Percentiles rank a stretch among this genome's conserved stretches.
Evolutionary conservation across 2,329 filamentous ascomycete species (phyloP).

Genomic region (Aphanocladium album): DNA sequence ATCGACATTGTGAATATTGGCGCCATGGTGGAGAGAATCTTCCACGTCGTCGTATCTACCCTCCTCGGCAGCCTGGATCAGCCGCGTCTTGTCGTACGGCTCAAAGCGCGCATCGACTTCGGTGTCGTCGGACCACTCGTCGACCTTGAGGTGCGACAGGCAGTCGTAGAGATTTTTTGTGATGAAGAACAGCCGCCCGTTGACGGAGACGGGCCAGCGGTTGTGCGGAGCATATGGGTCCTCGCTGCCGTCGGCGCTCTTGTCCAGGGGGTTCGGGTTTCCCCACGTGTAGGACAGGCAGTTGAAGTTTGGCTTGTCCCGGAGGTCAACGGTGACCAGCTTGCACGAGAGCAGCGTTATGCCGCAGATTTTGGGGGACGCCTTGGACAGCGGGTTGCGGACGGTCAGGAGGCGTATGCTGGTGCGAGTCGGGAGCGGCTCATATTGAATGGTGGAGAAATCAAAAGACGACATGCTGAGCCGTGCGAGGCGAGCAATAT

Average conservation of each 20-base stretch:
- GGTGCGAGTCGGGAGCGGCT: slow-evolving; percentile 2
- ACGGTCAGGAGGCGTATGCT: slow-evolving; percentile 8
- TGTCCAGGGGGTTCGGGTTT: slow-evolving; percentile 8
- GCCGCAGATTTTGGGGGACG: slow-evolving; percentile 5
- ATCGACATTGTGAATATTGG: slow-evolving; percentile 9
- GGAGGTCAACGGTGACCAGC: slow-evolving; percentile 8
- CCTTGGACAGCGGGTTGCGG: slow-evolving; percentile 5
- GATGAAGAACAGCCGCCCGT: slow-evolving; percentile 20
- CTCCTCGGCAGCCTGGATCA: slow-evolving; percentile 13
- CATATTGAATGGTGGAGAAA: not conserved
- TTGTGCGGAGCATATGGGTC: slow-evolving; percentile 11
- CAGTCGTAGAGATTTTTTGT: slow-evolving; percentile 12
- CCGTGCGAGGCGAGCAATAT: not conserved
- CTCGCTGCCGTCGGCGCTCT: not conserved
- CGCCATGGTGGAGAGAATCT: slow-evolving; percentile 12
- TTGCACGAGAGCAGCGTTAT: slow-evolving; percentile 8
- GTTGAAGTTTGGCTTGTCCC: slow-evolving; percentile 9
- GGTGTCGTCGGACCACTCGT: not conserved
- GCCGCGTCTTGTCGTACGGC: slow-evolving; percentile 12
- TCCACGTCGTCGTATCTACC: slow-evolving; percentile 7
- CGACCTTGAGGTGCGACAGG: slow-evolving; percentile 4
- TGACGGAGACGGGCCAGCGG: slow-evolving; percentile 11
- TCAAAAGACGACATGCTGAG: slow-evolving; percentile 1
- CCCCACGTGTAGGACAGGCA: slow-evolving; percentile 16
- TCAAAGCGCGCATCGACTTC: slow-evolving; percentile 8